Conservation (phyloP, 139 green algal genomes). For the Trebouxia sp. region DNA sequence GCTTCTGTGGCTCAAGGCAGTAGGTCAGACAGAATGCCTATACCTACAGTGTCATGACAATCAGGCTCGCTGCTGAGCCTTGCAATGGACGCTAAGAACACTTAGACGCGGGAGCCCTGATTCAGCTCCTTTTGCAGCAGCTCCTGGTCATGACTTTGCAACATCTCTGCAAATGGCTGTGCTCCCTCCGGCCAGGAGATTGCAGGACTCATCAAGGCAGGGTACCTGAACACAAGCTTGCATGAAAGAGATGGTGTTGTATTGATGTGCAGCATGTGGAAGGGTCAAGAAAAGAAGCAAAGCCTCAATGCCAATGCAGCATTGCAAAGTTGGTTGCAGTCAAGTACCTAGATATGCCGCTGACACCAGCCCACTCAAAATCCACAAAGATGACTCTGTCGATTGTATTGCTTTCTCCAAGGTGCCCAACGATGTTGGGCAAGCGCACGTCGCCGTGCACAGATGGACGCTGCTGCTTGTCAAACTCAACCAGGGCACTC, state of each 20-base stretch:
- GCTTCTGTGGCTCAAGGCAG: too few species aligned
- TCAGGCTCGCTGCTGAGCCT: too few species aligned
- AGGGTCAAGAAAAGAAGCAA: too few species aligned
- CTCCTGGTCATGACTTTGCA: neutral
- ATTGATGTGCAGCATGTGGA: too few species aligned
- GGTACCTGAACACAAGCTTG: slow-evolving; percentile 20
- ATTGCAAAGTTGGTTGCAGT: neutral
- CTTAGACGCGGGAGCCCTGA: too few species aligned
- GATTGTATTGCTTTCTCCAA: neutral
- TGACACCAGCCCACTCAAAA: slow-evolving; percentile 11
- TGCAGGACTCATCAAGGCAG: neutral
- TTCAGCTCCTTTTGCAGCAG: neutral
- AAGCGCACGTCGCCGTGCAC: slow-evolving; percentile 15
- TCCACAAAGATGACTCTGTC: slow-evolving; percentile 11
- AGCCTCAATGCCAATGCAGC: too few species aligned
- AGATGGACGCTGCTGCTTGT: neutral
- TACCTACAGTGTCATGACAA: too few species aligned
- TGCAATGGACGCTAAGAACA: too few species aligned
- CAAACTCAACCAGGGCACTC: neutral
- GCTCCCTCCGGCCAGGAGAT: neutral
- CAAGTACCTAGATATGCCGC: neutral
- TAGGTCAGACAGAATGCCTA: too few species aligned
- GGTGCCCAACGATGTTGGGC: slow-evolving; percentile 1
- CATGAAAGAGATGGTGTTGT: too few species aligned
- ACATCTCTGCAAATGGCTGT: slow-evolving; percentile 6